Percentiles rank a stretch among this genome's conserved stretches.
Conservation (phyloP, 805 yeast species). For the Wickerhamomyces hampshirensis region DNA sequence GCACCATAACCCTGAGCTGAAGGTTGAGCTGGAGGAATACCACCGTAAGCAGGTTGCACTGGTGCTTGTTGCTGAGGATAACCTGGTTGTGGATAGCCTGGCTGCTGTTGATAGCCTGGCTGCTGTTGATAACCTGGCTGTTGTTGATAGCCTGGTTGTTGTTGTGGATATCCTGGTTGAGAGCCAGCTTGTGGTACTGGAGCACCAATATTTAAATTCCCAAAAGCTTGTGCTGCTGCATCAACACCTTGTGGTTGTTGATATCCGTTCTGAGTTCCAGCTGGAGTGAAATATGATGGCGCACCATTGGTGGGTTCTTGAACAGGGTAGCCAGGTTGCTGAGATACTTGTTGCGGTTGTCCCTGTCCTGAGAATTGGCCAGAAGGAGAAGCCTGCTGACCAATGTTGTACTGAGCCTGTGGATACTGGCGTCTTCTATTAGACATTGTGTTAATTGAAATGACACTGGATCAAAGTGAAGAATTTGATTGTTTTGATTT, state of each 20-base stretch:
- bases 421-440: slow-evolving; percentile 30
- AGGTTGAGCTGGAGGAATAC: slow-evolving; percentile 7
- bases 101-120: slow-evolving; percentile 14
- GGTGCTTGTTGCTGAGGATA: slow-evolving; percentile 15
- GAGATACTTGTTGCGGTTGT: slow-evolving; percentile 17
- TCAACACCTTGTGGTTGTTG: slow-evolving; percentile 25
- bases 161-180: slow-evolving; percentile 13
- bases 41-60: slow-evolving; percentile 13
- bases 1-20: slow-evolving; percentile 13
- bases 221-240: slow-evolving; percentile 15
- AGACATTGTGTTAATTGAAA: slow-evolving; percentile 17
- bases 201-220: slow-evolving; percentile 15
- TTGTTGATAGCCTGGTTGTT: slow-evolving; percentile 11
- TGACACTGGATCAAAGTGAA: neutral
- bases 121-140: slow-evolving; percentile 13
- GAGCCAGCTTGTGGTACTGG: slow-evolving; percentile 8
- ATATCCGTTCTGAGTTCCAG: slow-evolving; percentile 14
- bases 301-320: slow-evolving; percentile 15
- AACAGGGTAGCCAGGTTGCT: slow-evolving; percentile 20
- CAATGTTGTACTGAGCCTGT: slow-evolving; percentile 23
- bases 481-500: neutral
- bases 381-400: slow-evolving; percentile 7
- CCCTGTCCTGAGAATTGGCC: slow-evolving; percentile 12
- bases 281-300: slow-evolving; percentile 15
- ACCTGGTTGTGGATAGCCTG: slow-evolving; percentile 9